A percentile compares a stretch with the other conserved stretches of the same genome.
phyloP scores from a whole-genome alignment of 345 rosid species.

The Salix koriyanagi region DNA sequence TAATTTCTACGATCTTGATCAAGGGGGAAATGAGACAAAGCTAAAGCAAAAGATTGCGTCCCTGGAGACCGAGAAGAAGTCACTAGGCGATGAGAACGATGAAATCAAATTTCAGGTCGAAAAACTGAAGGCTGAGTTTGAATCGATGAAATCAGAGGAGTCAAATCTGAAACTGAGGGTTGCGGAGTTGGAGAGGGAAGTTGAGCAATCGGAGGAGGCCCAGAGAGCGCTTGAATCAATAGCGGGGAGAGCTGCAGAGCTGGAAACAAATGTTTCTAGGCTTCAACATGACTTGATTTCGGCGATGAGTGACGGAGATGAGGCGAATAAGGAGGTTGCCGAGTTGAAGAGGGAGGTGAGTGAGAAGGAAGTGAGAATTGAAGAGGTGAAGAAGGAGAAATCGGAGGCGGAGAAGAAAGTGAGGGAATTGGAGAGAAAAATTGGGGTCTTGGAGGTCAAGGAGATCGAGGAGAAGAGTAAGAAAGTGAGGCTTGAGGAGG shows the following conservation, averaged over 20 bases:
- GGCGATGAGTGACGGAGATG: slow-evolving; percentile 46
- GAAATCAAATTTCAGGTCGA: slow-evolving; percentile 34
- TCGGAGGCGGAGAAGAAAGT: slow-evolving; percentile 49
- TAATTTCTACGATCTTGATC: slow-evolving; percentile 33
- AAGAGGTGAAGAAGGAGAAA: slow-evolving; percentile 51
- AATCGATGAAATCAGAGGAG: slow-evolving; percentile 36
- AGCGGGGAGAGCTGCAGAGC: slow-evolving; percentile 49
- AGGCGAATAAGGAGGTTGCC: slow-evolving; percentile 35
- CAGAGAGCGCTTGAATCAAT: slow-evolving; percentile 45
- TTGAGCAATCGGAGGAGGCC: slow-evolving; percentile 49
- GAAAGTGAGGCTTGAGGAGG: slow-evolving; percentile 55
- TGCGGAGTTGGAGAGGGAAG: slow-evolving; percentile 41
- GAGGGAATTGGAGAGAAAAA: slow-evolving; percentile 70
- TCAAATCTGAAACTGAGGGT: slow-evolving; percentile 36
- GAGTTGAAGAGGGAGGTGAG: slow-evolving; percentile 10
- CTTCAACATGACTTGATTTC: slow-evolving; percentile 61
- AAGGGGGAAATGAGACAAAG: slow-evolving; percentile 22
- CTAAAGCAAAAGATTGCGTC: slow-evolving; percentile 33
- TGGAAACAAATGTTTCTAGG: slow-evolving; percentile 56
- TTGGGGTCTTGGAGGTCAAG: slow-evolving; percentile 50
- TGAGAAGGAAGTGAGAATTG: slow-evolving; percentile 36
- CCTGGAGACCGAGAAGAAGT: slow-evolving; percentile 49
- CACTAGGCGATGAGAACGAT: slow-evolving; percentile 33
- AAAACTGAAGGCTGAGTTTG: slow-evolving; percentile 34
- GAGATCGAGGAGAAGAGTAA: slow-evolving; percentile 66